A percentile compares a stretch with the other conserved stretches of the same genome.
Evolutionary conservation across 2,329 filamentous ascomycete species (phyloP).

Genomic region (Dothistroma septosporum): DNA sequence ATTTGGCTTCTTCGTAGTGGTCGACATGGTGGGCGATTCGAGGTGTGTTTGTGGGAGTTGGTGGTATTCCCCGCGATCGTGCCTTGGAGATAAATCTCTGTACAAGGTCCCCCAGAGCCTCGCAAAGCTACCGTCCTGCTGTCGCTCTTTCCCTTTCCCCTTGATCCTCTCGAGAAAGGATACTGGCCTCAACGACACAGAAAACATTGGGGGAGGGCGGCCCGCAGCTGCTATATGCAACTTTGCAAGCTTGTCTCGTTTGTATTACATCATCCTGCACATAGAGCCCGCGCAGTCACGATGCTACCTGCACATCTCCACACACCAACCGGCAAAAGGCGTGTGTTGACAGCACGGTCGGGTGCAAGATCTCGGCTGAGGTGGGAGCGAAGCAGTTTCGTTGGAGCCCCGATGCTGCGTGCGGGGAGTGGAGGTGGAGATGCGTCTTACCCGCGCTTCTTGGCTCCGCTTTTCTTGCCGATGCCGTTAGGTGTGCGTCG

Average conservation of each 20-base stretch:
- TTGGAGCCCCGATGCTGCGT: background rate
- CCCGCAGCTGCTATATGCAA: background rate
- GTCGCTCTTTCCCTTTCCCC: constrained; percentile 7
- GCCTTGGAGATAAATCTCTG: background rate
- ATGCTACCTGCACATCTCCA: background rate
- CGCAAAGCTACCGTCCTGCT: background rate
- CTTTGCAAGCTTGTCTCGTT: background rate
- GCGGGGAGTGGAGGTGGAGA: background rate
- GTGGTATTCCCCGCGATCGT: background rate
- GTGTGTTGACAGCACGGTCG: background rate
- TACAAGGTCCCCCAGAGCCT: background rate
- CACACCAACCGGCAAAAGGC: background rate
- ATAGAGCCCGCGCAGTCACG: background rate
- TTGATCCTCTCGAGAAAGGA: background rate
- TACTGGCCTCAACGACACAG: background rate
- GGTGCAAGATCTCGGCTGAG: background rate
- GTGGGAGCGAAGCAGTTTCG: background rate
- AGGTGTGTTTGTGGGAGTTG: background rate
- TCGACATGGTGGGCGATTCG: constrained; percentile 8
- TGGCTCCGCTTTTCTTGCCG: background rate
- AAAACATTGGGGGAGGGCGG: background rate
- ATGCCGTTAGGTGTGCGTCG: background rate
- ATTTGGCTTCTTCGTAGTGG: constrained; percentile 14
- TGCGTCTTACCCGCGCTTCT: background rate
- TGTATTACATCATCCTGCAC: background rate